These are phyloP conservation scores for Verticillium nubilum DNA, from an alignment of 2,329 filamentous ascomycete species.

Conservation along the genomic window DNA sequence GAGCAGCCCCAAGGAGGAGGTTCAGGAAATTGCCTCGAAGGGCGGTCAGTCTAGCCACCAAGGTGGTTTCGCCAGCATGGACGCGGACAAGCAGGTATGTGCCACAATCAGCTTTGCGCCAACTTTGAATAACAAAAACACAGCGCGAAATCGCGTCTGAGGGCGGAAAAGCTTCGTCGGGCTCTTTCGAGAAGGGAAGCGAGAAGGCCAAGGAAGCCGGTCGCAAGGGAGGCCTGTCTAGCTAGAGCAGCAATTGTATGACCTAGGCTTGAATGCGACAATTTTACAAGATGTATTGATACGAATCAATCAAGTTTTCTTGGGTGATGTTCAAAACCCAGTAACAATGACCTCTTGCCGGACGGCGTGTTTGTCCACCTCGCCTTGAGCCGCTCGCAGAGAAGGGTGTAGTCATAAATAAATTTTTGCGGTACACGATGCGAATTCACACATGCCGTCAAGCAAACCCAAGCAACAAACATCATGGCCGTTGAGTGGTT, in stretches of 20 bases:
- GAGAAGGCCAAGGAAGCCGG: slow-evolving; percentile 48
- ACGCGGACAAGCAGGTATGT: slow-evolving; percentile 31
- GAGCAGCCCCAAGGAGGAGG: slow-evolving; percentile 34
- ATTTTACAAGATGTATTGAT: too few relatives aligned
- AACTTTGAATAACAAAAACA: slow-evolving; percentile 8
- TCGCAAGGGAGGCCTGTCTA: slow-evolving; percentile 39
- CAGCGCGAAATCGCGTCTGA: slow-evolving; percentile 49
- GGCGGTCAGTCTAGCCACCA: slow-evolving; percentile 31
- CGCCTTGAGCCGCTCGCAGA: too few relatives aligned
- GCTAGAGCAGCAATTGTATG: neutral
- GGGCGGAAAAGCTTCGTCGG: slow-evolving; percentile 46
- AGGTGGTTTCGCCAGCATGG: slow-evolving; percentile 34
- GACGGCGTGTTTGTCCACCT: too few relatives aligned
- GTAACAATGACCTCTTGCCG: too few relatives aligned
- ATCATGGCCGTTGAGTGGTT: too few relatives aligned
- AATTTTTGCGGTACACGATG: too few relatives aligned
- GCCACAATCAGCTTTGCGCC: neutral
- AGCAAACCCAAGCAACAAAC: too few relatives aligned
- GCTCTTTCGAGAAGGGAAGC: slow-evolving; percentile 48
- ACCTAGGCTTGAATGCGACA: too few relatives aligned
- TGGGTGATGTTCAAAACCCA: too few relatives aligned
- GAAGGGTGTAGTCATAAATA: too few relatives aligned
- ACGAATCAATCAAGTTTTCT: too few relatives aligned
- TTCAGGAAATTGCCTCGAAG: slow-evolving; percentile 34
- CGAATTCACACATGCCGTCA: too few relatives aligned